Evolutionary conservation across 164 flowering plant genomes (phyloP).

Genomic region (Tetrastigma voinierianum): DNA sequence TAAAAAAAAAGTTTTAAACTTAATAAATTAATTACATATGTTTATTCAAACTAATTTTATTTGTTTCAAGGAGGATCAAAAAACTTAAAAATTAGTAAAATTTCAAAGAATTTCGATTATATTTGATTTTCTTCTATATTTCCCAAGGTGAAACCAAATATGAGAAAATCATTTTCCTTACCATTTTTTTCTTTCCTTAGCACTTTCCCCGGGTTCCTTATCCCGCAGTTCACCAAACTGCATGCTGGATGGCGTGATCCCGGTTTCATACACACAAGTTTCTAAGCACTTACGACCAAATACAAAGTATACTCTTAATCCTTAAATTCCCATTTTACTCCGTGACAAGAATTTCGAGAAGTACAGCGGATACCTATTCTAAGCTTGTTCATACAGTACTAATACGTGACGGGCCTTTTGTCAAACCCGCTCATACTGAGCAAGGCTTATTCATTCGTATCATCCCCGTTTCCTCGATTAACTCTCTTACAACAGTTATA

Average conservation of each 20-base stretch:
- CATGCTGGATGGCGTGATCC: constrained; percentile 99
- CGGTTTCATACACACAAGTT: constrained; percentile 87
- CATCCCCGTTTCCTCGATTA: constrained; percentile 81
- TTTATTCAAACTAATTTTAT: too few relatives aligned
- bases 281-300: constrained; percentile 84
- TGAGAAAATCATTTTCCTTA: too few relatives aligned
- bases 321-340: neutral
- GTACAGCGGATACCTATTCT: neutral
- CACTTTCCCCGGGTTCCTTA: too few relatives aligned
- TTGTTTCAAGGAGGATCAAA: too few relatives aligned
- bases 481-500: constrained; percentile 68
- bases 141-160: too few relatives aligned
- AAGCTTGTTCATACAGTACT: constrained; percentile 37
- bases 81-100: too few relatives aligned
- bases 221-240: too few relatives aligned
- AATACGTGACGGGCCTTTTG: constrained; percentile 74
- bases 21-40: too few relatives aligned
- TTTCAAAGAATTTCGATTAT: too few relatives aligned
- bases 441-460: constrained; percentile 53
- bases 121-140: too few relatives aligned
- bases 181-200: too few relatives aligned
- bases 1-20: too few relatives aligned
- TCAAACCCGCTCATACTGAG: constrained; percentile 56
- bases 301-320: constrained; percentile 41
- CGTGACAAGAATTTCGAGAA: neutral